A percentile compares a stretch with the other conserved stretches of the same genome.
Evolutionary conservation across 164 flowering plant genomes (phyloP).

Genomic region (Paratinospora sagittata): DNA sequence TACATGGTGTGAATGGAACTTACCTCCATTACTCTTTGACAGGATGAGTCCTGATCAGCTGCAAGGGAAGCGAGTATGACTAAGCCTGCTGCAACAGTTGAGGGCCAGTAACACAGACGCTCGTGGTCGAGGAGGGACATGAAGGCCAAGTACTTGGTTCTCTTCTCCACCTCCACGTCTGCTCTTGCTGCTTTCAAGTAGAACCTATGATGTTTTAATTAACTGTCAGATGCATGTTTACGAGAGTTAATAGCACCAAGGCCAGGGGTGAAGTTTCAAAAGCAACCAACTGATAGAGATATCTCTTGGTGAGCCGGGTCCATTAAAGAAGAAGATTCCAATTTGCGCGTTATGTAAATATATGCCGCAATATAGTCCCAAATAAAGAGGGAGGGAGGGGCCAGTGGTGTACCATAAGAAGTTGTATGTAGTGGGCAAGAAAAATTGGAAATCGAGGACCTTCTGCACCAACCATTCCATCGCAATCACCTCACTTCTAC

Average conservation of each 20-base stretch:
- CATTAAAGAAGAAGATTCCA: not conserved
- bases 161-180: conserved; percentile 44
- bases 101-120: conserved; percentile 68
- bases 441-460: conserved; percentile 72
- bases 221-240: not conserved
- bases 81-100: conserved; percentile 81
- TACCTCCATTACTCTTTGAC: conserved; percentile 59
- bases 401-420: conserved; percentile 63
- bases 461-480: conserved; percentile 98
- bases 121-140: conserved; percentile 55
- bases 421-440: conserved; percentile 65
- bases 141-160: conserved; percentile 53
- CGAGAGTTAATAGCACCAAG: not conserved
- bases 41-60: conserved; percentile 37
- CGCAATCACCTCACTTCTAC: conserved; percentile 80
- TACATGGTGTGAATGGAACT: too few relatives aligned
- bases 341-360: not conserved
- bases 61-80: conserved; percentile 66
- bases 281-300: not conserved
- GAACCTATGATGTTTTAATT: conserved; percentile 44
- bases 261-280: not conserved
- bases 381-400: not conserved
- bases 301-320: not conserved
- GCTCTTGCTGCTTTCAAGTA: conserved; percentile 77
- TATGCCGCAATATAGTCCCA: not conserved